These are phyloP conservation scores for Metschnikowia noctiluminum DNA, from an alignment of 805 yeast genomes.

Conservation along the genomic window DNA sequence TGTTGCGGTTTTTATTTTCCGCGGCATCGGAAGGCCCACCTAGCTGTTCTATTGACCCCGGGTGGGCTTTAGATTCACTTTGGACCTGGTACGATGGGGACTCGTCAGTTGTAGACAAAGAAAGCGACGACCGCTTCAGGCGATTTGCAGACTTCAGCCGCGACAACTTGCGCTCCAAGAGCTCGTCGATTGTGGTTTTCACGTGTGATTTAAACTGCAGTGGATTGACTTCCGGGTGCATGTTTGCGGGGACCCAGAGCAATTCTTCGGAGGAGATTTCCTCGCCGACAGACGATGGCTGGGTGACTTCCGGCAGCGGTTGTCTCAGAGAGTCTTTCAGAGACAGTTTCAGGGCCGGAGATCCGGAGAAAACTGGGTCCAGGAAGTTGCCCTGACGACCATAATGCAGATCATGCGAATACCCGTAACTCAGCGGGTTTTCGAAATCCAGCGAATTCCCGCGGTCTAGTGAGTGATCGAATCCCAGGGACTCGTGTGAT, in stretches of 20 bases:
- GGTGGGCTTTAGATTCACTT: no score
- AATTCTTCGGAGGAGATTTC: constrained; percentile 30
- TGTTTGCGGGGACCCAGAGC: constrained; percentile 93
- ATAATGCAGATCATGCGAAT: no score
- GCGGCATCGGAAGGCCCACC: background rate
- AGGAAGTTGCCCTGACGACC: constrained; percentile 3
- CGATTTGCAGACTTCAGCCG: constrained; percentile 13
- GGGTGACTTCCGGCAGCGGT: background rate
- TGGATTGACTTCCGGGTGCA: constrained; percentile 95
- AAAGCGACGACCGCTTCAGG: constrained; percentile 18
- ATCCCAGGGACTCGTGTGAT: no score
- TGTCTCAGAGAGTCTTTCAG: background rate
- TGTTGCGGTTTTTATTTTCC: constrained; percentile 7
- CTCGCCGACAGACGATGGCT: constrained; percentile 6
- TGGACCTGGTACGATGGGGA: no score
- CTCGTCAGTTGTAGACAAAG: constrained; percentile 15
- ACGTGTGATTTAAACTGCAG: constrained; percentile 73
- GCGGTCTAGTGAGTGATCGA: no score
- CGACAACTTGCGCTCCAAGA: constrained; percentile 37
- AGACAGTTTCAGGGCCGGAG: background rate
- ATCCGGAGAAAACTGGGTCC: constrained; percentile 9
- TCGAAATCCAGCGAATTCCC: background rate
- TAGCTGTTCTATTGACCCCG: no score
- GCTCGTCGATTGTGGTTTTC: constrained; percentile 52
- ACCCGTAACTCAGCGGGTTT: constrained; percentile 1